Percentiles rank a stretch among this genome's conserved stretches.
These are phyloP conservation scores for Curvularia verruculosa DNA, from an alignment of 2,329 filamentous ascomycete species.

Conservation along the genomic window DNA sequence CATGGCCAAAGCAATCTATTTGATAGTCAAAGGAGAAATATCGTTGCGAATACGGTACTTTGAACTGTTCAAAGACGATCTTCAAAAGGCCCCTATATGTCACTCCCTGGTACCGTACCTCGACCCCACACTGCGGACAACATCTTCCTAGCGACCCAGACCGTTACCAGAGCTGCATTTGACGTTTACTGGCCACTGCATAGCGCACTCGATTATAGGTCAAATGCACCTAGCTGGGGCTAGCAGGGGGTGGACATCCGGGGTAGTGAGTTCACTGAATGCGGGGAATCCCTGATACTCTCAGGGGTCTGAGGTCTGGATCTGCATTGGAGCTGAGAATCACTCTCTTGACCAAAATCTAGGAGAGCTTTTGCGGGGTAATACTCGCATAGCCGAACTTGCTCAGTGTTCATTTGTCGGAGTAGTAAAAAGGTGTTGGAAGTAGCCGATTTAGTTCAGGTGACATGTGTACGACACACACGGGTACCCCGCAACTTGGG, in stretches of 20 bases:
- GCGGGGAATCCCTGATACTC: background rate
- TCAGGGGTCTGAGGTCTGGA: background rate
- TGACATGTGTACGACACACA: background rate
- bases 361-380: background rate
- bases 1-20: background rate
- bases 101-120: background rate
- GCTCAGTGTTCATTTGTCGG: background rate
- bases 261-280: background rate
- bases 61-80: background rate
- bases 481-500: conserved; percentile 21
- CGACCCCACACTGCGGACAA: background rate
- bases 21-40: background rate
- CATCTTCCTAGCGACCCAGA: background rate
- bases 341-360: background rate
- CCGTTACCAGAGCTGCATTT: background rate
- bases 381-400: background rate
- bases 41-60: background rate
- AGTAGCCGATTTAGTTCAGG: background rate
- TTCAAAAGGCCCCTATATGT: background rate
- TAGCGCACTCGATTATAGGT: background rate
- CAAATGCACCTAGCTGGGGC: background rate
- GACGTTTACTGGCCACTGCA: background rate
- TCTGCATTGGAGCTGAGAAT: background rate
- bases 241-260: background rate
- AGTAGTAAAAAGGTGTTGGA: background rate